These are phyloP conservation scores for Didymella keratinophila DNA, from an alignment of 2,329 filamentous ascomycete species.

Conservation along the genomic window DNA sequence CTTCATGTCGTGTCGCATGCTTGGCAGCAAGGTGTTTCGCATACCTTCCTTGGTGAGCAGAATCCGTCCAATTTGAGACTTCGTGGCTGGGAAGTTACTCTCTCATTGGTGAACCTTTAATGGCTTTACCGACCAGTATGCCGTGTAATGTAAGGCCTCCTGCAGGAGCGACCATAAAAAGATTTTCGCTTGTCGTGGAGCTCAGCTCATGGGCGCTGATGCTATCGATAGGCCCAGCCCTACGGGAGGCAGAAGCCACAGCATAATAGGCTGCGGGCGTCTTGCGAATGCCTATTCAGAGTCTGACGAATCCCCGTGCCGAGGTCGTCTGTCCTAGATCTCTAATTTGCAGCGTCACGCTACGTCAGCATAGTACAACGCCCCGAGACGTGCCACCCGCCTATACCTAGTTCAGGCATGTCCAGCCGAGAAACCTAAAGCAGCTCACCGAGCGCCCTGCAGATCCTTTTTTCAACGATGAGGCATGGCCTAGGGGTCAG, in stretches of 20 bases:
- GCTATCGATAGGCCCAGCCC: neutral
- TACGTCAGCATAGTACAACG: neutral
- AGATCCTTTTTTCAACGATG: neutral
- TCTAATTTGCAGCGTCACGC: neutral
- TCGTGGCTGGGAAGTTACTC: neutral
- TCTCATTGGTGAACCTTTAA: neutral
- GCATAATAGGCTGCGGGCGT: neutral
- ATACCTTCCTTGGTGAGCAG: neutral
- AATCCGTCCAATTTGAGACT: neutral
- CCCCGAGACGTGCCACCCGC: neutral
- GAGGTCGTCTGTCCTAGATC: neutral
- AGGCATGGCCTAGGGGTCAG: neutral
- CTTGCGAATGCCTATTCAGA: neutral
- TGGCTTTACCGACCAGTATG: neutral
- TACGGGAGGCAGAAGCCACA: neutral
- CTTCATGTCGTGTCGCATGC: neutral
- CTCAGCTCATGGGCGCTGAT: neutral
- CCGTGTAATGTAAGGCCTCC: neutral
- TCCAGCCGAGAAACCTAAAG: neutral
- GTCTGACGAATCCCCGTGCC: neutral
- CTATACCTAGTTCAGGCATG: neutral
- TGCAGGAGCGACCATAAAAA: neutral
- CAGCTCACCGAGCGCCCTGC: neutral
- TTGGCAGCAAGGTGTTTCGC: neutral
- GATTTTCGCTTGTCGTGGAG: neutral